Evolutionary conservation across 371 early-diverging fungal genomes (phyloP), one percentile per base, ranked within the genome.

Genomic region (Rhizomucor miehei): DNA sequence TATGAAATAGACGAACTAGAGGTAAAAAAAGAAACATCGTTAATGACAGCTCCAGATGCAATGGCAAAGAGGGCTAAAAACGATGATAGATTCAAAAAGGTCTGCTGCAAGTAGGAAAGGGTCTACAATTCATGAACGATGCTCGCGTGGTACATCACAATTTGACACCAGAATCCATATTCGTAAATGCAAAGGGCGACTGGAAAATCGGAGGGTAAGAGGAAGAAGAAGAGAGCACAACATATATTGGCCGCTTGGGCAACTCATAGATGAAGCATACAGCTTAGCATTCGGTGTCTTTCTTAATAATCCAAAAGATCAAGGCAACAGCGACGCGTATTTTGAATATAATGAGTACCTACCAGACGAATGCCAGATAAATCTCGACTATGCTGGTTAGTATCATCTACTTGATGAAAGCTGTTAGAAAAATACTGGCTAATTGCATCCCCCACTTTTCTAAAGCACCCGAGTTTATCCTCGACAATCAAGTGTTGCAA

Each of bases 191-290:
- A 35, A 84, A 88, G 73, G 91, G 94, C 17, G 94, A 94, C 67
- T 94, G 94, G 94, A 94, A 93, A 64, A 77, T 94, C 57, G 89
- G 88, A 57, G 92, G 92, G 70, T 89, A 79, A 58, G 44, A 21
- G 8, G 11, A 47, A 43, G 43, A 19, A 16, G 23, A 14, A 41
- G 3, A 38, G 38, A 38, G 38, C 38, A 14, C 38, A 10, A 38
- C 10, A 38, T 14, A 10, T 14, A 38, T 38, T 9, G 38, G 38
- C 38, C 14, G n/a, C n/a, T n/a, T n/a, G n/a, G n/a, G n/a, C n/a
- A n/a, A n/a, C n/a, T n/a, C n/a, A n/a, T n/a, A n/a, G n/a, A 4
- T 17, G 8, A 19, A 38, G 19, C 8, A 40, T n/a, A 16, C 59
- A 85, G 86, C 10, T 71, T 90, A 40, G 90, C 88, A 25, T 89